Base-by-base conservation (phyloP, 345 rosid genomes). In the Populus davidiana region DNA sequence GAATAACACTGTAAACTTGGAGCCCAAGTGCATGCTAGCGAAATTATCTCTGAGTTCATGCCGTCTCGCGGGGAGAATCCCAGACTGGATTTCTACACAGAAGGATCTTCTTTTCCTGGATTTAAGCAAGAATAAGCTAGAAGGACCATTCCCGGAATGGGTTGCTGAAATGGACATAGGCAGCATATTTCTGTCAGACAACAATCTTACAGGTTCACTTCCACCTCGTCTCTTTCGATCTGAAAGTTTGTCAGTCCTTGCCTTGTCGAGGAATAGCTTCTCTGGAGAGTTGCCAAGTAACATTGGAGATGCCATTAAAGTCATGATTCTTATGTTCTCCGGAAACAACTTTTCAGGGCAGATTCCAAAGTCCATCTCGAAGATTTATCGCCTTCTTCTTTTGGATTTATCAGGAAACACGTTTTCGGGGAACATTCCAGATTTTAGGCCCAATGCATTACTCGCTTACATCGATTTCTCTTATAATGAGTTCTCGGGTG, bases 141-240 rank as follows among this genome's bases (percentile, higher is more conserved):
- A 85, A 78, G 89, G 88, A 63, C 54, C 73, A 7, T 83, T 85
- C 49, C 89, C 87, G 0, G 49, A 75, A 67, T 85, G 87, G 87
- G 38, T 88, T 2, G 84, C 85, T 13, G 83, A 88, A 75, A 67
- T 85, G 78, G 75, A 65, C 6, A 8, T 83, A 1, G 52, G 73
- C 75, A 36, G 12, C 39, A 67, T 86, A 36, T 59, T 77, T 71
- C 78, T 85, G 25, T 88, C 88, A n/a, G 87, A 80, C 49, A 85
- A 88, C 76, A 84, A 76, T 16, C 85, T 88, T 66, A 44, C 88
- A 5, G 89, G 86, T 33, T 67, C 87, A 39, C 70, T 83, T 81
- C 87, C 88, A 29, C 75, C 83, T 8, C 76, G 73, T 67, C 76
- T 88, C 73, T 85, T 88, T 75, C 76, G 83, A 63, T 61, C 80